Evolutionary conservation across 2,329 filamentous ascomycete genomes (phyloP), one percentile per base, ranked within the genome.

Genomic region (Raffaelea albimanens): DNA sequence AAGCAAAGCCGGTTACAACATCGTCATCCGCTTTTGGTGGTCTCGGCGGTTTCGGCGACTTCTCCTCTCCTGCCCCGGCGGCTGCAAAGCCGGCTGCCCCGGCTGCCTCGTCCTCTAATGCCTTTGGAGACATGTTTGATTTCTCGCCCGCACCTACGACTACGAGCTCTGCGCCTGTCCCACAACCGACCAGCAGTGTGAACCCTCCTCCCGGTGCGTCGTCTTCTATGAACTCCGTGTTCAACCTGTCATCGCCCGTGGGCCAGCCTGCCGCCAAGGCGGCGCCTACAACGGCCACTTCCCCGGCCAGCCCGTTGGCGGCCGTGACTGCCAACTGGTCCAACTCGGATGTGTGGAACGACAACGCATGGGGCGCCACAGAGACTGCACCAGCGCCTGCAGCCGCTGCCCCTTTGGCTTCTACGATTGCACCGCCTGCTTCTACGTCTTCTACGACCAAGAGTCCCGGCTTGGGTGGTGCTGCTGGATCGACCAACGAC

Each of bases 81-180:
- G 64, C 36, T 50, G 60, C 39, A 52, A 65, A 45, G 56, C 57
- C 59, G n/a, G 56, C 47, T 52, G 70, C 20, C 68, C 63, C 55
- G 45, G 56, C 71, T 10, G 63, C 55, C 45, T 57, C 73, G 14
- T 62, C 73, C 2, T 72, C 75, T 10, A 77, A 79, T 25, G 75
- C 80, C 16, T 79, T 93, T 57, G 82, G 81, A 43, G 87, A 95
- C 60, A 73, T 96, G 2, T 91, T 96, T 59, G 87, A 91, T 60
- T 78, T 95, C 7, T 67, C 71, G 18, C 58, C 70, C 4, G 57
- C 69, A 8, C 63, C 73, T 45, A 66, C 72, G 8, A 64, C 73
- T 14, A 63, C 75, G 39, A 63, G 74, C 39, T 56, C 75, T 44
- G 58, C 68, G 44, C 52, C 69, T 39, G 56, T 67, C 51, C 57